Percentiles rank a stretch among this genome's conserved stretches.
Evolutionary conservation across 331 rosid species (phyloP).

Genomic region (Saraca asoca): DNA sequence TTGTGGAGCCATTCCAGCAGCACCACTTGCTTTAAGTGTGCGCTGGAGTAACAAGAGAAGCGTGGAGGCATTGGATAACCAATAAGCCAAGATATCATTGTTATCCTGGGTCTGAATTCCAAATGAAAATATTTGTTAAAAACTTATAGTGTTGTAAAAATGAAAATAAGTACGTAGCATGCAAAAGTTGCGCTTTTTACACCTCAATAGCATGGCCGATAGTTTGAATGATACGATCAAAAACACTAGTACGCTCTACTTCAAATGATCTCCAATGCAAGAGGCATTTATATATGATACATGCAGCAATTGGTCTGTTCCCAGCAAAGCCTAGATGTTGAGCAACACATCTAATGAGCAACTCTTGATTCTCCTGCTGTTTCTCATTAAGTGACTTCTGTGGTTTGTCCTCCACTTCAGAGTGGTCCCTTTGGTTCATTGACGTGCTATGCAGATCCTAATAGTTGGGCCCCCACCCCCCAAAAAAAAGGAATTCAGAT

Average conservation of each 20-base stretch:
- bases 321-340: conserved; percentile 74
- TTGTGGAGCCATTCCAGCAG: conserved; percentile 90
- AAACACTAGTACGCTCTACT: conserved; percentile 81
- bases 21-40: conserved; percentile 87
- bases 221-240: conserved; percentile 79
- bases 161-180: conserved; percentile 28
- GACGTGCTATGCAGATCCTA: conserved; percentile 75
- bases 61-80: conserved; percentile 83
- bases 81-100: conserved; percentile 77
- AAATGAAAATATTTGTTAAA: conserved; percentile 36
- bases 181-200: conserved; percentile 28
- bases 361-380: conserved; percentile 89
- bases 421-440: conserved; percentile 60
- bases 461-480: conserved; percentile 28
- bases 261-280: conserved; percentile 95
- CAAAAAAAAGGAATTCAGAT: conserved; percentile 25
- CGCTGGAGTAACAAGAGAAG: conserved; percentile 87
- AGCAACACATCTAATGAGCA: conserved; percentile 75
- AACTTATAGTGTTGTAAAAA: conserved; percentile 26
- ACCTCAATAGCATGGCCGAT: conserved; percentile 87
- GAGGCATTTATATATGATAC: conserved; percentile 82
- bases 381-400: conserved; percentile 86
- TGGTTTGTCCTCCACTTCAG: conserved; percentile 78
- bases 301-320: conserved; percentile 79
- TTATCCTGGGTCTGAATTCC: conserved; percentile 72